Evolutionary conservation across 2,329 filamentous ascomycete species (phyloP).

Genomic region (Xylariaceae sp.): DNA sequence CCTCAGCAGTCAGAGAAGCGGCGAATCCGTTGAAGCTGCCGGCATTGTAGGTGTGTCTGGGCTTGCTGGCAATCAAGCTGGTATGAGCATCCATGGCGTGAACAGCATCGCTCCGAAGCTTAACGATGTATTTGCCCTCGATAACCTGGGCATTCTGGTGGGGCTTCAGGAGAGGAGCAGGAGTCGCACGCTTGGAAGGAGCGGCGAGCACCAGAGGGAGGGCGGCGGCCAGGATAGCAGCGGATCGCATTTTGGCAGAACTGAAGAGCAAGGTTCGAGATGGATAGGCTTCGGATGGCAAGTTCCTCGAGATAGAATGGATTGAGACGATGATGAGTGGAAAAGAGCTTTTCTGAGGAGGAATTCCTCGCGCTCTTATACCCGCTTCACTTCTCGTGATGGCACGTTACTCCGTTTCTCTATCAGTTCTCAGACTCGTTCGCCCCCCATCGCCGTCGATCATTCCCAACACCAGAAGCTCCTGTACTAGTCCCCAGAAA

Average conservation of each 20-base stretch:
- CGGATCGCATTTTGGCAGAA: constrained; percentile 28
- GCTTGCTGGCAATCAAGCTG: constrained; percentile 26
- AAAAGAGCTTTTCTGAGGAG: constrained; percentile 1
- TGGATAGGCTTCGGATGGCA: constrained; percentile 10
- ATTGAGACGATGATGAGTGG: constrained; percentile 15
- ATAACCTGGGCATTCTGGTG: constrained; percentile 25
- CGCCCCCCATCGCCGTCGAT: constrained; percentile 10
- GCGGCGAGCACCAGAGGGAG: constrained; percentile 31
- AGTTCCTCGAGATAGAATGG: constrained; percentile 7
- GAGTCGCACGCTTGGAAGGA: constrained; percentile 28
- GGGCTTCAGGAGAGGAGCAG: constrained; percentile 29
- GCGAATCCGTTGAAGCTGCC: constrained; percentile 39
- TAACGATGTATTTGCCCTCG: constrained; percentile 42
- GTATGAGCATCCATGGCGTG: constrained; percentile 32
- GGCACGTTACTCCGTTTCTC: constrained; percentile 6
- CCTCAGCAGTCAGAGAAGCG: constrained; percentile 39
- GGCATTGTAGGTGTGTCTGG: constrained; percentile 31
- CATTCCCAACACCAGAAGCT: constrained; percentile 11
- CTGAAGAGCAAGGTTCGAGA: constrained; percentile 2
- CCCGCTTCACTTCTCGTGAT: constrained; percentile 1
- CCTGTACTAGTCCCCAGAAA: constrained; percentile 8
- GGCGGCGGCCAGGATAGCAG: constrained; percentile 25
- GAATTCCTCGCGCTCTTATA: constrained; percentile 14
- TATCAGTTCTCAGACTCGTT: constrained; percentile 11
- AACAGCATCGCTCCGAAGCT: constrained; percentile 35